Percentiles rank a stretch among this genome's conserved stretches.
Evolutionary conservation across 208 protist species (phyloP).

Genomic region (Phytomonas sp.): DNA sequence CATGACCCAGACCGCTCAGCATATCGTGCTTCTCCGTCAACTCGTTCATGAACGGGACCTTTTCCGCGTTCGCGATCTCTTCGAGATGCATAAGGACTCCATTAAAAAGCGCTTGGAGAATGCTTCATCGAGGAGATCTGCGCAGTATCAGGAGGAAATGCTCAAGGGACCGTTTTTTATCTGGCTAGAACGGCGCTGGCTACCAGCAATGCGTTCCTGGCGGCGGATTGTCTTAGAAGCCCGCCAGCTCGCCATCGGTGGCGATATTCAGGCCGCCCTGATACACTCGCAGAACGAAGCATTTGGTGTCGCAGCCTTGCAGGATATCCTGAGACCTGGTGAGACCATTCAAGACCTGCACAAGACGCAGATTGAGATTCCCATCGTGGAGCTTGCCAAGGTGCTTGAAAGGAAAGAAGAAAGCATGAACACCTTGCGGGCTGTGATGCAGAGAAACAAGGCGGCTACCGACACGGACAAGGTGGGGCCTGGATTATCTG

Average conservation of each 20-base stretch:
- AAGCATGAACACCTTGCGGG: conserved; percentile 23
- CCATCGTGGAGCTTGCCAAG: conserved; percentile 27
- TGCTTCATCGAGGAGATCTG: conserved; percentile 2
- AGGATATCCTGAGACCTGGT: conserved; percentile 52
- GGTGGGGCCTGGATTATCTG: not conserved
- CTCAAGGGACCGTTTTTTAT: conserved; percentile 35
- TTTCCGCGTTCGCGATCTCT: conserved; percentile 23
- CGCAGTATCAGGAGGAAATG: conserved; percentile 10
- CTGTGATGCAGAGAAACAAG: conserved; percentile 15
- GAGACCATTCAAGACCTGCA: conserved; percentile 51
- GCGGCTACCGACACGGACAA: not conserved
- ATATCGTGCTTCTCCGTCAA: conserved; percentile 39
- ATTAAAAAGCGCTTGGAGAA: not conserved
- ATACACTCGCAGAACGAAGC: conserved; percentile 24
- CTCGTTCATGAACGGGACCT: conserved; percentile 28
- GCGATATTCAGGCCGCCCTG: conserved; percentile 30
- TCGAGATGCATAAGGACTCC: conserved; percentile 10
- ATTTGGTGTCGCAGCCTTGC: conserved; percentile 31
- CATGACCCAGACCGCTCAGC: conserved; percentile 25
- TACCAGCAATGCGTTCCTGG: conserved; percentile 64
- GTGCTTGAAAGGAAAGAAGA: conserved; percentile 19
- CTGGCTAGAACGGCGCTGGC: conserved; percentile 59
- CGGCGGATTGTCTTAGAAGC: conserved; percentile 24
- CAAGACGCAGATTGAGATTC: conserved; percentile 29
- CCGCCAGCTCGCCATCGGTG: conserved; percentile 19